Conservation (phyloP, 306 rosid species). For the Prunus mongolica region DNA sequence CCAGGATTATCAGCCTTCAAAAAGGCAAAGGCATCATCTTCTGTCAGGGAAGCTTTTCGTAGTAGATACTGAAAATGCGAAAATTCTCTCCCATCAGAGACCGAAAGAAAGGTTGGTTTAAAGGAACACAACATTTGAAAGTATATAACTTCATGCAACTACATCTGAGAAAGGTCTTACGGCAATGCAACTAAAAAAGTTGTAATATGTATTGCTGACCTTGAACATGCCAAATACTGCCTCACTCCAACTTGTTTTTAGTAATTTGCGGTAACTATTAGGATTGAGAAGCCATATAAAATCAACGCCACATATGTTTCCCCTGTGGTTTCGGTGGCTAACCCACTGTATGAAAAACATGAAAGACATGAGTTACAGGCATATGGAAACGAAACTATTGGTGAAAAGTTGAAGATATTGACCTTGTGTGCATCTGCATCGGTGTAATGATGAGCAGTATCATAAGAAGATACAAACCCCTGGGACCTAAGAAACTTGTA, state of each 20-base stretch:
- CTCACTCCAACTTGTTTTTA: conserved; percentile 76
- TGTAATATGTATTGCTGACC: conserved; percentile 29
- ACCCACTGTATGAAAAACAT: conserved; percentile 59
- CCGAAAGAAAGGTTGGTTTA: background rate
- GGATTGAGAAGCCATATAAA: conserved; percentile 93
- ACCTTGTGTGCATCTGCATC: conserved; percentile 96
- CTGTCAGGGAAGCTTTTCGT: conserved; percentile 59
- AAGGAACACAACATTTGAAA: background rate
- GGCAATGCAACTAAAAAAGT: background rate
- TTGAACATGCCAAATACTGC: conserved; percentile 82
- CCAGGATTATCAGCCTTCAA: conserved; percentile 57
- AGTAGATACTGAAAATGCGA: conserved; percentile 54
- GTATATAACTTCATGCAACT: background rate
- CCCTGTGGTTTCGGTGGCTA: conserved; percentile 94
- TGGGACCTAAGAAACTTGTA: conserved; percentile 91
- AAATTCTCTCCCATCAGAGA: conserved; percentile 21
- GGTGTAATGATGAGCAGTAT: conserved; percentile 84
- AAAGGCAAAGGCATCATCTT: conserved; percentile 63
- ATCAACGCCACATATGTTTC: conserved; percentile 96
- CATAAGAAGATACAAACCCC: conserved; percentile 91
- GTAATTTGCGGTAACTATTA: conserved; percentile 57
- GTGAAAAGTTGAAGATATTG: conserved; percentile 11
- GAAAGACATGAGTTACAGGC: conserved; percentile 1
- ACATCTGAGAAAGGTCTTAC: background rate
- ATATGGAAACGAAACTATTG: background rate